Evolutionary conservation across 148 eudicot species (phyloP).

Genomic region (Rhododendron vialii): DNA sequence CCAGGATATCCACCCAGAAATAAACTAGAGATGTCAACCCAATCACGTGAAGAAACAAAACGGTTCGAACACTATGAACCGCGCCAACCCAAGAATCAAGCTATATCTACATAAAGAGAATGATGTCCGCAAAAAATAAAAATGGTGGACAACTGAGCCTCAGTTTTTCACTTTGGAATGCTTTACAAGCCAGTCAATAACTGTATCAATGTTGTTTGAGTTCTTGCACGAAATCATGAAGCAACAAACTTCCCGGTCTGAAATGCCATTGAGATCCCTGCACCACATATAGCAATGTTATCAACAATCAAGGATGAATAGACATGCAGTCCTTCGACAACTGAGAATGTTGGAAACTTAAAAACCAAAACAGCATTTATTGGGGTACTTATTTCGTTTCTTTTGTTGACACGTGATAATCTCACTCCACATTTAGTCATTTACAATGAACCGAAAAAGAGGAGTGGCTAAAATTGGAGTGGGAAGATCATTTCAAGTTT

Average conservation of each 20-base stretch:
- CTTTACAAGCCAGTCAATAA: constrained; percentile 49
- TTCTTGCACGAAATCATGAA: constrained; percentile 61
- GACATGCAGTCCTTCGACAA: background rate
- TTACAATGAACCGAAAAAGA: background rate
- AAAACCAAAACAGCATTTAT: background rate
- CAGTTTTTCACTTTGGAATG: constrained; percentile 29
- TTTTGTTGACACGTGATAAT: background rate
- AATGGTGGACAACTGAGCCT: background rate
- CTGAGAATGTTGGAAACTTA: background rate
- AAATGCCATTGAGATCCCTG: constrained; percentile 39
- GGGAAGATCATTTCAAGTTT: too few relatives aligned
- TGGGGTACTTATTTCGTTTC: background rate
- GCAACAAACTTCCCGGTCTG: constrained; percentile 53
- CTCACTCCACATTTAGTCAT: background rate
- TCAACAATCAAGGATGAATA: background rate
- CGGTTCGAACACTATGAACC: background rate
- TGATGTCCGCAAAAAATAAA: background rate
- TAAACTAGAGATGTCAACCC: background rate
- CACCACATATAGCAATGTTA: background rate
- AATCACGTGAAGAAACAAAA: background rate
- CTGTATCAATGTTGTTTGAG: constrained; percentile 40
- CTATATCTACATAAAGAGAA: background rate
- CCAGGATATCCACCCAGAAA: background rate
- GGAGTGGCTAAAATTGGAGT: background rate
- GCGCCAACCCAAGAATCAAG: constrained; percentile 1